Conservation (phyloP, 1,139 yeast species). For the Kodamaea alishanica region DNA sequence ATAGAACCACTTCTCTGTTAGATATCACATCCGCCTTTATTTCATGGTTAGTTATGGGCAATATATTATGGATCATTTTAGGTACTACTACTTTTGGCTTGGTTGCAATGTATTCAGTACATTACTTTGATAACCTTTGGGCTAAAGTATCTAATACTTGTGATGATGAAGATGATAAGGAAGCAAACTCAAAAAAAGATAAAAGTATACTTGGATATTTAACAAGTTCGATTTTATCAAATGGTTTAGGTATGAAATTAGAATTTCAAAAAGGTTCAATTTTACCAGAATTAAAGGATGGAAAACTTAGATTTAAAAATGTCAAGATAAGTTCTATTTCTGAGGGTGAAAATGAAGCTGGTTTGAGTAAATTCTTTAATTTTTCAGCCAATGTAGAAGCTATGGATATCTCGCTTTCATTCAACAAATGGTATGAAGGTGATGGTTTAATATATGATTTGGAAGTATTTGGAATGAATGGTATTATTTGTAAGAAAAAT, state of each 20-base stretch:
- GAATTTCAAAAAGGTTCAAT: slow-evolving; percentile 36
- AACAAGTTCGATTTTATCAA: slow-evolving; percentile 36
- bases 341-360: slow-evolving; percentile 9
- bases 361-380: slow-evolving; percentile 10
- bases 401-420: slow-evolving; percentile 55
- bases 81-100: slow-evolving; percentile 67
- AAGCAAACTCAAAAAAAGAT: slow-evolving; percentile 14
- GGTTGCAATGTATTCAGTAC: slow-evolving; percentile 46
- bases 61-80: slow-evolving; percentile 54
- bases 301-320: slow-evolving; percentile 58
- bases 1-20: slow-evolving; percentile 44
- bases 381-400: slow-evolving; percentile 48
- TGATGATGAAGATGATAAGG: slow-evolving; percentile 13
- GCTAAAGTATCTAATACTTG: slow-evolving; percentile 14
- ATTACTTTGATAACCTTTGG: slow-evolving; percentile 35
- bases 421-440: slow-evolving; percentile 68
- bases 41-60: slow-evolving; percentile 54
- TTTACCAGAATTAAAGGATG: slow-evolving; percentile 51
- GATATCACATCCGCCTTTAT: slow-evolving; percentile 59
- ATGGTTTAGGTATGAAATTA: slow-evolving; percentile 38
- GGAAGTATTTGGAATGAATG: slow-evolving; percentile 60
- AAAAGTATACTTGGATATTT: slow-evolving; percentile 31
- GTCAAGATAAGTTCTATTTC: slow-evolving; percentile 33
- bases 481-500: slow-evolving; percentile 34
- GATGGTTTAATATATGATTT: slow-evolving; percentile 62